Evolutionary conservation across 495 filamentous ascomycete genomes (phyloP).

Genomic region (Copromyces sp.): DNA sequence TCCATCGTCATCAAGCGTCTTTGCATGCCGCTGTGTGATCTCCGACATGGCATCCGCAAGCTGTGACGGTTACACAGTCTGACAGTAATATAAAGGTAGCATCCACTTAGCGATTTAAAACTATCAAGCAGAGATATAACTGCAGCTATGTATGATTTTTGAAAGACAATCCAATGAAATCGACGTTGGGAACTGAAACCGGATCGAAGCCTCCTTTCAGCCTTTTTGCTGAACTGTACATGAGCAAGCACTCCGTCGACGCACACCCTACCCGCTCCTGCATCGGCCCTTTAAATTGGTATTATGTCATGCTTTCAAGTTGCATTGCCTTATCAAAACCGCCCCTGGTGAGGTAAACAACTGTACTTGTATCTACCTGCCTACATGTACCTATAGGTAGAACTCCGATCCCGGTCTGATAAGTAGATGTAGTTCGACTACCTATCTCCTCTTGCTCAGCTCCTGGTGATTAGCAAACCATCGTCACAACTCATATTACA

Average conservation of each 20-base stretch:
- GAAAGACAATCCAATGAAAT: no score
- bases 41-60: background rate
- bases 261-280: background rate
- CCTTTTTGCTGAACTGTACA: background rate
- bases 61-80: background rate
- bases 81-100: no score
- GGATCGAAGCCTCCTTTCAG: background rate
- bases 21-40: background rate
- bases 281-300: background rate
- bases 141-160: background rate
- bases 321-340: background rate
- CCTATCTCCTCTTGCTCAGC: background rate
- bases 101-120: no score
- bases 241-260: background rate
- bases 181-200: background rate
- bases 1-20: background rate
- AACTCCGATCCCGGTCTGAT: background rate
- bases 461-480: background rate
- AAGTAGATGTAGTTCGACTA: background rate
- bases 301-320: background rate
- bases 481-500: background rate
- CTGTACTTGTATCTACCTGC: background rate
- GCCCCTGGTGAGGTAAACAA: background rate
- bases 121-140: background rate
- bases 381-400: background rate